Conservation (phyloP, 495 filamentous ascomycete species). For the Neurospora discreta region DNA sequence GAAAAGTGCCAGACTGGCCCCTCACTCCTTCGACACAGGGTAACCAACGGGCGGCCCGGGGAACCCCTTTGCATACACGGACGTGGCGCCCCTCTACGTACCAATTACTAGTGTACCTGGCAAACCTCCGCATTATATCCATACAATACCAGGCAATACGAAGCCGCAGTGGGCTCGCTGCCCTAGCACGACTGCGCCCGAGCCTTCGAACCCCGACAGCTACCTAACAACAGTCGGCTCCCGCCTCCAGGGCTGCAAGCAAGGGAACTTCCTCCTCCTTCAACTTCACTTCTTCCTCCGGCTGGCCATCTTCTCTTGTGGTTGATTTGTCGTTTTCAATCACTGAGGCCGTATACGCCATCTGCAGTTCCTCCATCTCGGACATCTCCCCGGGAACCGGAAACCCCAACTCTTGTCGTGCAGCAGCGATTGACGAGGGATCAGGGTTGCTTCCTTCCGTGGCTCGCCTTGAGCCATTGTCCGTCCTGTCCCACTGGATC, state of each 20-base stretch:
- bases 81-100: background rate
- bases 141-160: background rate
- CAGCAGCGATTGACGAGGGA: background rate
- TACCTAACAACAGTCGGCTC: background rate
- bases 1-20: background rate
- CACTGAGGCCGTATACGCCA: background rate
- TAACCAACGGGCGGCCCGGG: background rate
- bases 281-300: background rate
- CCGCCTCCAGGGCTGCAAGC: background rate
- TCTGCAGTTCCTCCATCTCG: background rate
- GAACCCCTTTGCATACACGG: background rate
- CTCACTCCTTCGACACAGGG: too few species aligned
- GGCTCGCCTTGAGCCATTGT: background rate
- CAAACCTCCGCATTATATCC: background rate
- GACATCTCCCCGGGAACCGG: background rate
- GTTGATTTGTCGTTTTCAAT: background rate
- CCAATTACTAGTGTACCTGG: background rate
- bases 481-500: background rate
- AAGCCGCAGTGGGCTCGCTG: background rate
- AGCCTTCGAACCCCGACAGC: background rate
- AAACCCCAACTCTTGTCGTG: background rate
- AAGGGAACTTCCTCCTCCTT: background rate
- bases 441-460: background rate
- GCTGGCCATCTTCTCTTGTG: background rate
- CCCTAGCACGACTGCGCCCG: background rate